Evolutionary conservation across 2,329 filamentous ascomycete species (phyloP).

Genomic region (Dothideomycetes sp.): DNA sequence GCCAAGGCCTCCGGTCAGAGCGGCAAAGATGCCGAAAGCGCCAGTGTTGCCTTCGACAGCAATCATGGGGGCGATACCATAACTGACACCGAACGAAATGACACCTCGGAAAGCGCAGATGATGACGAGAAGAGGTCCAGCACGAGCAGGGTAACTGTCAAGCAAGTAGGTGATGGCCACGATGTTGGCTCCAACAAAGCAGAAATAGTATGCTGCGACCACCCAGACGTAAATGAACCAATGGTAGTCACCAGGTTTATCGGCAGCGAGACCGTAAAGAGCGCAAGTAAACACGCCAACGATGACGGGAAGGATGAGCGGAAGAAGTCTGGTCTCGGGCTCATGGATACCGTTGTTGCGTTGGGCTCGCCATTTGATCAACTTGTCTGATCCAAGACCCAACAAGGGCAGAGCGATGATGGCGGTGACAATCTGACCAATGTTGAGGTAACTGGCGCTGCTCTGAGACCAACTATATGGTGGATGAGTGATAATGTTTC

Average conservation of each 20-base stretch:
- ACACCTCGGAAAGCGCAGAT: slow-evolving; percentile 40
- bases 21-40: slow-evolving; percentile 22
- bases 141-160: slow-evolving; percentile 36
- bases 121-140: slow-evolving; percentile 36
- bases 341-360: slow-evolving; percentile 34
- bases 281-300: slow-evolving; percentile 31
- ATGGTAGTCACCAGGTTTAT: slow-evolving; percentile 19
- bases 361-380: slow-evolving; percentile 29
- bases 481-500: slow-evolving; percentile 25
- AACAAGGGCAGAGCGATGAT: slow-evolving; percentile 32
- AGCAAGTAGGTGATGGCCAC: slow-evolving; percentile 37
- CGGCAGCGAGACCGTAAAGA: slow-evolving; percentile 31
- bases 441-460: slow-evolving; percentile 30
- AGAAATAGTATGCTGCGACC: slow-evolving; percentile 26
- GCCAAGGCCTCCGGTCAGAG: slow-evolving; percentile 24
- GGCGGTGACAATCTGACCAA: slow-evolving; percentile 32
- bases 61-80: slow-evolving; percentile 30
- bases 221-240: slow-evolving; percentile 21
- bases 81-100: slow-evolving; percentile 36
- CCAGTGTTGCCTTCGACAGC: slow-evolving; percentile 26
- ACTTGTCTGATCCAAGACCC: slow-evolving; percentile 31
- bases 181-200: slow-evolving; percentile 36
- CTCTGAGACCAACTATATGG: slow-evolving; percentile 31
- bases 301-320: slow-evolving; percentile 29
- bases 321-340: slow-evolving; percentile 32